These are phyloP conservation scores for Phytophthora hibernalis DNA, from an alignment of 352 stramenopile genomes.

Conservation along the genomic window DNA sequence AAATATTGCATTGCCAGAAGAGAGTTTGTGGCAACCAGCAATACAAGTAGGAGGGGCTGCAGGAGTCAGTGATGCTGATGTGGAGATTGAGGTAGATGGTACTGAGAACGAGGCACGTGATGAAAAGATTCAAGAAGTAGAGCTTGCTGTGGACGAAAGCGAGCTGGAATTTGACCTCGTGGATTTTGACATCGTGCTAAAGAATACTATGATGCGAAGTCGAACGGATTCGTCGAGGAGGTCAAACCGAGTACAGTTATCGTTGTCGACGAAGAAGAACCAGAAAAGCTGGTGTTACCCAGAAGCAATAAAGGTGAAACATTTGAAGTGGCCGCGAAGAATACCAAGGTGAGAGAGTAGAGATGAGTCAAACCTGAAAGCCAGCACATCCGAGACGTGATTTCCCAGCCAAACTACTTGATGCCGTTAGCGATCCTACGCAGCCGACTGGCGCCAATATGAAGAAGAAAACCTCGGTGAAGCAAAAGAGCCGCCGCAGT, in stretches of 20 bases:
- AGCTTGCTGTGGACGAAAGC: neutral
- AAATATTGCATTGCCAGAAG: neutral
- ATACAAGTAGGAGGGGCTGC: neutral
- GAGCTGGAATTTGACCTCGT: constrained; percentile 2
- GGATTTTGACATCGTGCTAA: neutral
- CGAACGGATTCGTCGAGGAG: constrained; percentile 13
- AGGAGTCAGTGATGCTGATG: neutral
- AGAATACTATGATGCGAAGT: neutral
- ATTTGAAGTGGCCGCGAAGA: neutral
- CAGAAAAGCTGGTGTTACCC: neutral
- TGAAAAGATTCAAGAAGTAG: constrained; percentile 11
- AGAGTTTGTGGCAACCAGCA: constrained; percentile 6
- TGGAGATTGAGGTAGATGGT: constrained; percentile 2
- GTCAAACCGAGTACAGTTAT: constrained; percentile 5
- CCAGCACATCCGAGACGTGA: neutral
- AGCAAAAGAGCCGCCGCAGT: constrained; percentile 11
- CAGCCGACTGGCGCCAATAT: constrained; percentile 8
- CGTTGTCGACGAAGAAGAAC: constrained; percentile 3
- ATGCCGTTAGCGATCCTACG: neutral
- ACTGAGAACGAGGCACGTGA: neutral
- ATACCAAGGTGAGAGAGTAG: neutral
- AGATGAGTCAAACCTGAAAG: constrained; percentile 2
- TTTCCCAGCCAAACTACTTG: constrained; percentile 1
- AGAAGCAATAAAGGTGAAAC: constrained; percentile 5
- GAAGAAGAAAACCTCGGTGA: constrained; percentile 20